Base-by-base conservation (phyloP, 2,329 filamentous ascomycete species). In the Paecilomyces niveus region DNA sequence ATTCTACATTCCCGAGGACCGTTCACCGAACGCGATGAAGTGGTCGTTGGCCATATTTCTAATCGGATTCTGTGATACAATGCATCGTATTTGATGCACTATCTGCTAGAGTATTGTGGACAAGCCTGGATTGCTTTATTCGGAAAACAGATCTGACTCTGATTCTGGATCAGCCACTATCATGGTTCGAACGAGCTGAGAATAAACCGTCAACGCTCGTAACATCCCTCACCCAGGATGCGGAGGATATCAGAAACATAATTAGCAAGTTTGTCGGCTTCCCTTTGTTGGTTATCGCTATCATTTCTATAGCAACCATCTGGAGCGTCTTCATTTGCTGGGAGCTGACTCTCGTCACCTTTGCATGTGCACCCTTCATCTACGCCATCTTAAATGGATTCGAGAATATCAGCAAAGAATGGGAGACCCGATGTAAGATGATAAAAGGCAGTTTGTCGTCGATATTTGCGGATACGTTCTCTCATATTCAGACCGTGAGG, bases 191-290 rank as follows among this genome's bases (percentile, higher is more conserved):
- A 62, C 77, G 81, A 54, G 80, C 87, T 1, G 78, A 80, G 33
- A 89, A 94, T 70, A 84, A 82, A 0, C 77, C 88, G 0, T 78
- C 80, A 0, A 79, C 81, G 1, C 80, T 97, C 50, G 85, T 81
- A 0, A 86, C 90, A 60, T 88, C 83, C 52, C 81, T 97, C 0
- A 90, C 96, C 66, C 83, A 88, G 15, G 89, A 90, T 65, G 89
- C 88, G 0, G 92, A 97, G 70, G 91, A 96, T 69, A 92, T 94
- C 84, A 84, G 89, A 8, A 92, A 90, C 64, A 77, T 97, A 0
- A 80, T 96, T 0, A 89, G 89, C 1, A 84, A 89, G 1, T 96
- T 96, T 67, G 80, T 87, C 0, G 88, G 89, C 1, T 84, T 89
- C 56, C 72, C 88, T 0, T 79, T 92, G 13, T 83, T 88, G 9